Evolutionary conservation across 441 rosid genomes (phyloP).

Genomic region (Melastoma candidum): DNA sequence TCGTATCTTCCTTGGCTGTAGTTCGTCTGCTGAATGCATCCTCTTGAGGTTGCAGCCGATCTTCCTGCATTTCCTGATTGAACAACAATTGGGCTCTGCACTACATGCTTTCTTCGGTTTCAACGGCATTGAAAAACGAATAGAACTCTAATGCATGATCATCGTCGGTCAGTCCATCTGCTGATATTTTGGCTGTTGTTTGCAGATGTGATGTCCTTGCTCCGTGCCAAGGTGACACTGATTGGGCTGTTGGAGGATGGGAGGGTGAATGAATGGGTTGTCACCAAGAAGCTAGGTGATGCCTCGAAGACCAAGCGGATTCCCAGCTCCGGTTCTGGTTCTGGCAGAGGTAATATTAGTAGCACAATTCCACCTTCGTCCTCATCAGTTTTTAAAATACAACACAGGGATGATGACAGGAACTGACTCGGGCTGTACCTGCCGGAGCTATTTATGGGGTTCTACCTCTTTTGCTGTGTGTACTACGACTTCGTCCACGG

Average conservation of each 20-base stretch:
- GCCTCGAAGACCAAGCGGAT: constrained; percentile 1
- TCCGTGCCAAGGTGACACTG: constrained; percentile 7
- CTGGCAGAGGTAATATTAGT: neutral
- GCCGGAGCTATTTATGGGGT: constrained; percentile 2
- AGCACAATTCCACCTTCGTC: too few species aligned
- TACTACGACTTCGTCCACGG: constrained; percentile 6
- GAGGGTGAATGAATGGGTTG: constrained; percentile 7
- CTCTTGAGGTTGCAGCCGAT: constrained; percentile 97
- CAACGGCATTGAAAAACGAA: constrained; percentile 43
- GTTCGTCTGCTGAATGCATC: constrained; percentile 41
- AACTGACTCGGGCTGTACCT: neutral
- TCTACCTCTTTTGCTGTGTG: constrained; percentile 3
- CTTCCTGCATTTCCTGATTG: constrained; percentile 91
- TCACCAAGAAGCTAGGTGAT: constrained; percentile 7
- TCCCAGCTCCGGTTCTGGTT: neutral
- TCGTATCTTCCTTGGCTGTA: neutral
- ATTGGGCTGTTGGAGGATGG: constrained; percentile 4
- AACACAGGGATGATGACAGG: too few species aligned
- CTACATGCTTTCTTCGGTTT: constrained; percentile 96
- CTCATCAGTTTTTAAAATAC: too few species aligned
- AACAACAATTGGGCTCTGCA: constrained; percentile 96
- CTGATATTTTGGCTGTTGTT: constrained; percentile 6
- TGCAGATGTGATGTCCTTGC: constrained; percentile 3
- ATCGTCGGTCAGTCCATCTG: constrained; percentile 5
- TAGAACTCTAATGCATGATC: too few species aligned